Evolutionary conservation across 495 filamentous ascomycete genomes (phyloP), one percentile per base, ranked within the genome.

Genomic region (Hypoxylon rickii): DNA sequence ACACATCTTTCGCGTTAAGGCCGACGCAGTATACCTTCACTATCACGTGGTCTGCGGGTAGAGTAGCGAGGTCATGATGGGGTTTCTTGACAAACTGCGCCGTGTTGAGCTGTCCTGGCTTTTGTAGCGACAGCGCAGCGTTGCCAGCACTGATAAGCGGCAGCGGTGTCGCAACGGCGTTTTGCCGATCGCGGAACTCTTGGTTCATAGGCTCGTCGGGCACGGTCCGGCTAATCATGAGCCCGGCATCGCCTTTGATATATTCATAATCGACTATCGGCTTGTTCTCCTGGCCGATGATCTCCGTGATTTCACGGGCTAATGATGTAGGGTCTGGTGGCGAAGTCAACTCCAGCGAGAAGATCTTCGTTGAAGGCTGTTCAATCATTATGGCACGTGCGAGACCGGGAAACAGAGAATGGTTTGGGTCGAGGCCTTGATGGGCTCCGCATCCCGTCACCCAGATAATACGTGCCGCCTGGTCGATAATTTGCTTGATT

Each of bases 1-100:
- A 41, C 21, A 19, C 21, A 24, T 47, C 42, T 36, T 40, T 39
- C 15, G 33, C 51, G 16, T 55, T 46, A 3, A 38, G 37, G 17
- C 76, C 79, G 2, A 71, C 67, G 11, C 78, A 77, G 46, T 69
- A 74, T 22, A 83, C 75, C 26, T 77, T 67, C 10, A 80, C 61
- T 48, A 76, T 70, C 1, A 79, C 63, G 19, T 76, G 67, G 13
- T 72, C 48, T 7, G 64, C 65, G 5, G 16, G 15, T 20, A 50
- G 11, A 36, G 2, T 21, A 2, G 6, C 2, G 1, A 7, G 4
- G 26, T 36, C 42, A 11, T 39, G 21, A 7, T 32, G 22, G 6
- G 15, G 22, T 18, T 31, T 17, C 47, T 50, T 40, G 15, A 39
- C 21, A 31, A 50, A 50, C 8, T 41, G 24, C 20, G 16, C 37